Conservation (phyloP, 495 filamentous ascomycete genomes). For the Durotheca rogersii region DNA sequence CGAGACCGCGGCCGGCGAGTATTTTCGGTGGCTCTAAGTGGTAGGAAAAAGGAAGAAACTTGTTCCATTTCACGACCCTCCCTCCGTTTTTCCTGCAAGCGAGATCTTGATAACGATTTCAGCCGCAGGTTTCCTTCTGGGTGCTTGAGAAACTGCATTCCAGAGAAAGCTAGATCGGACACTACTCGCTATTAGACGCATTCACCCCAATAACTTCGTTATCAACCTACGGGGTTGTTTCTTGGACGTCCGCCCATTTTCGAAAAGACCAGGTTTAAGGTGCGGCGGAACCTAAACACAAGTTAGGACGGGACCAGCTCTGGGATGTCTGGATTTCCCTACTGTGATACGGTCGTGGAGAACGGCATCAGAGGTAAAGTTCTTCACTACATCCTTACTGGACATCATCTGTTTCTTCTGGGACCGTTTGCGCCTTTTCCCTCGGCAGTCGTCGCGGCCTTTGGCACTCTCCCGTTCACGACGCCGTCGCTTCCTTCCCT, state of each 20-base stretch:
- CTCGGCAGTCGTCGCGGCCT: conserved; percentile 25
- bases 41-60: conserved; percentile 45
- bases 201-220: conserved; percentile 20
- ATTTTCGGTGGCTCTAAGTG: conserved; percentile 6
- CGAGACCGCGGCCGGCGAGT: neutral
- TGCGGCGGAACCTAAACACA: conserved; percentile 55
- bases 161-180: conserved; percentile 65
- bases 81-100: conserved; percentile 24
- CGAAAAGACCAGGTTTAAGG: conserved; percentile 64
- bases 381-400: conserved; percentile 56
- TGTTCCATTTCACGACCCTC: conserved; percentile 42
- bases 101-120: conserved; percentile 24
- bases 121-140: conserved; percentile 16
- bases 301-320: conserved; percentile 22
- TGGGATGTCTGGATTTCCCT: conserved; percentile 24
- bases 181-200: conserved; percentile 44
- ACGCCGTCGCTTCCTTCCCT: conserved; percentile 44
- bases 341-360: conserved; percentile 64
- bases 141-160: conserved; percentile 61
- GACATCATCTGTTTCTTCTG: conserved; percentile 36
- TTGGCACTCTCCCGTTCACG: conserved; percentile 34
- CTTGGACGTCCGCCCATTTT: conserved; percentile 66
- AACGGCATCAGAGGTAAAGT: conserved; percentile 66
- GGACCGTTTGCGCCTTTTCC: conserved; percentile 38
- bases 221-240: conserved; percentile 51